Conservation (phyloP, 345 rosid species). For the Psidium friedrichsthalianum region DNA sequence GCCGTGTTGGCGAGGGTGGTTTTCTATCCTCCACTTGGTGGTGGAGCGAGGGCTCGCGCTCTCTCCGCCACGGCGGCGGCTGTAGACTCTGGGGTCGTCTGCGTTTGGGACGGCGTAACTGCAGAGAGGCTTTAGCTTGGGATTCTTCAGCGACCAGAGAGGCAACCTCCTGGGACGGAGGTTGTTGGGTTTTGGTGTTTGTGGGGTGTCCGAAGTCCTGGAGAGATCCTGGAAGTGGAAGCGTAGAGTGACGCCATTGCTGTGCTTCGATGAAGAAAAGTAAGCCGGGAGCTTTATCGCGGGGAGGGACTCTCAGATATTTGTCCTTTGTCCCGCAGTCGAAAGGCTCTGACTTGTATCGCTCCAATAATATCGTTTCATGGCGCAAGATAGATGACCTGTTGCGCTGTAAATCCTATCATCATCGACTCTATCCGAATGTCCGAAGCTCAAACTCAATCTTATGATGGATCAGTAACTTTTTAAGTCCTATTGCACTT, state of each 20-base stretch:
- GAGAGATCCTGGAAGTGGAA: not conserved
- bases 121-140: slow-evolving; percentile 9
- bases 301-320: not conserved
- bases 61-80: slow-evolving; percentile 6
- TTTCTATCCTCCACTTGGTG: not conserved
- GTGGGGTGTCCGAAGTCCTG: not conserved
- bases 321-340: not conserved
- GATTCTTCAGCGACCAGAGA: not conserved
- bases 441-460: not conserved
- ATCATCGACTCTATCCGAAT: not conserved
- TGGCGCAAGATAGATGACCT: not conserved
- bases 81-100: slow-evolving; percentile 9
- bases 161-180: not conserved
- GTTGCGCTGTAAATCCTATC: not conserved
- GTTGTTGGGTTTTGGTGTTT: not conserved
- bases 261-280: not conserved
- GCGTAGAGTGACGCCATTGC: not conserved
- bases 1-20: not conserved
- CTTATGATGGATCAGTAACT: not conserved
- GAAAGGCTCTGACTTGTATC: not conserved
- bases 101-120: slow-evolving; percentile 13
- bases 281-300: not conserved
- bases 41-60: not conserved
- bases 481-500: not conserved
- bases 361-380: not conserved